Evolutionary conservation across 306 rosid species (phyloP).

Genomic region (Rosa multiflora): DNA sequence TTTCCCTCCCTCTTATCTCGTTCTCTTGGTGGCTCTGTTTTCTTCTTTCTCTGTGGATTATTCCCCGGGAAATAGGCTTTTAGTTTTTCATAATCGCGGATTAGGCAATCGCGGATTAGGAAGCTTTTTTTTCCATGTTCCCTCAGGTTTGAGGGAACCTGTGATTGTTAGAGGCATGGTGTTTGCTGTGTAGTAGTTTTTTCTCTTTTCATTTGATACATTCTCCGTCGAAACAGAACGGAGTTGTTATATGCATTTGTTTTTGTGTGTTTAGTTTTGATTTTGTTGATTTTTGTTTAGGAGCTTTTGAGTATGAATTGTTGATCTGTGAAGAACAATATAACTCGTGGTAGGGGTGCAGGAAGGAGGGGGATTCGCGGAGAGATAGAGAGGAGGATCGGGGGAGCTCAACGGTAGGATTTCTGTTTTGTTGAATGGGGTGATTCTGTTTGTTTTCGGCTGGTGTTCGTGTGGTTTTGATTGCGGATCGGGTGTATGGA

Average conservation of each 20-base stretch:
- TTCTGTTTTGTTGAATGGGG: slow-evolving; percentile 16
- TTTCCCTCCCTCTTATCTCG: not conserved
- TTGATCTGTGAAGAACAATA: slow-evolving; percentile 37
- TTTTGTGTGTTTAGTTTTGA: slow-evolving; percentile 12
- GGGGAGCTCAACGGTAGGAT: slow-evolving; percentile 19
- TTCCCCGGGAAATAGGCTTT: not conserved
- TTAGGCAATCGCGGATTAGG: not conserved
- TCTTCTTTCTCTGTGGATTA: not conserved
- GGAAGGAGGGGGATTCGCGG: slow-evolving; percentile 38
- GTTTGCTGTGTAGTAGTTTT: not conserved
- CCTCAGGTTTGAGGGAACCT: not conserved
- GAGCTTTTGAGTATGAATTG: slow-evolving; percentile 40
- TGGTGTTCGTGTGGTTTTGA: slow-evolving; percentile 35
- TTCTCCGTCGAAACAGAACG: not conserved
- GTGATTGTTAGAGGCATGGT: not conserved
- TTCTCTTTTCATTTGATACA: not conserved
- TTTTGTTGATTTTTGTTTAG: slow-evolving; percentile 18
- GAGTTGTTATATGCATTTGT: not conserved
- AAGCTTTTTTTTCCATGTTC: slow-evolving; percentile 21
- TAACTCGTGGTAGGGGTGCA: slow-evolving; percentile 23
- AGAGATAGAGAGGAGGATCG: slow-evolving; percentile 1
- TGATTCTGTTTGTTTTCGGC: slow-evolving; percentile 7
- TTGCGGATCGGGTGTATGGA: slow-evolving; percentile 53
- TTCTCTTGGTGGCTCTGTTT: not conserved
- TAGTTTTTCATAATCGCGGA: not conserved